Evolutionary conservation across 805 yeast species (phyloP).

Genomic region (Schwanniomyces polymorphus): DNA sequence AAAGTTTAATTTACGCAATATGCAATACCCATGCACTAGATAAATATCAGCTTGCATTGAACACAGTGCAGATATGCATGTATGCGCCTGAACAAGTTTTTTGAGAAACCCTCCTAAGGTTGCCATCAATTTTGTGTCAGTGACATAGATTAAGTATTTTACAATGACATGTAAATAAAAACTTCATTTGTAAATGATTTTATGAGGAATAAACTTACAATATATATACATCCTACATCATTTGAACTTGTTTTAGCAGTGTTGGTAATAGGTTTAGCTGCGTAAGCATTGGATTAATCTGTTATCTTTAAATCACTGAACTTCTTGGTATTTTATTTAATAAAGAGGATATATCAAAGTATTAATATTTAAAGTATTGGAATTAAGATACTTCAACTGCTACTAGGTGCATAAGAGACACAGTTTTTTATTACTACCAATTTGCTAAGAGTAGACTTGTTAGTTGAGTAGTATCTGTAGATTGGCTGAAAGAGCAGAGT

Average conservation of each 20-base stretch:
- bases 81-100: not conserved
- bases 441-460: no score
- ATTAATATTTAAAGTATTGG: not conserved
- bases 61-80: not conserved
- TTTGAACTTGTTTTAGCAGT: not conserved
- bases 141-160: not conserved
- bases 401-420: no score
- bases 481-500: no score
- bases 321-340: not conserved
- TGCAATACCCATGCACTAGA: not conserved
- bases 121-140: not conserved
- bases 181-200: not conserved
- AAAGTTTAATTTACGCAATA: not conserved
- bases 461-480: no score
- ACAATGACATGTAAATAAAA: not conserved
- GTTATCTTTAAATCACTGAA: not conserved
- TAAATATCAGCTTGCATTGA: not conserved
- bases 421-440: no score
- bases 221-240: not conserved
- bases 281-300: not conserved
- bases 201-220: not conserved
- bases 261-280: not conserved
- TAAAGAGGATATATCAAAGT: not conserved
- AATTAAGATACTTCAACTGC: not conserved
- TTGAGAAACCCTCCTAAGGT: not conserved